Conservation (phyloP, 352 stramenopile genomes). For the Saprolegnia diclina region DNA sequence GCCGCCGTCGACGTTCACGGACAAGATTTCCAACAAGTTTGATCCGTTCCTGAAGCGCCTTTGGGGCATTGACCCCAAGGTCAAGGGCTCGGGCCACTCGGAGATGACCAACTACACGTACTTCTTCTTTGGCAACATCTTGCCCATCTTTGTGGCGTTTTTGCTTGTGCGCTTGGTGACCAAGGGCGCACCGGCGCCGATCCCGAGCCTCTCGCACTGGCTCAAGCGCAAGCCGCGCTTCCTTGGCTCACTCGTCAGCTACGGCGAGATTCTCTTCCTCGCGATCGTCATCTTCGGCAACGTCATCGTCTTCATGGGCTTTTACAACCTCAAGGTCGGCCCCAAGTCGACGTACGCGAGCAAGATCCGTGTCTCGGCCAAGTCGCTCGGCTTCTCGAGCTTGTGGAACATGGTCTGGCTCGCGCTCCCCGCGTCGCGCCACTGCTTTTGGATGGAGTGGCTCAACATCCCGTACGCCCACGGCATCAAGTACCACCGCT, state of each 20-base stretch:
- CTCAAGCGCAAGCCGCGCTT: slow-evolving; percentile 40
- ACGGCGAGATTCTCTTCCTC: slow-evolving; percentile 55
- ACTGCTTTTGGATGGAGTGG: slow-evolving; percentile 81
- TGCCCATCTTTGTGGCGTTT: slow-evolving; percentile 37
- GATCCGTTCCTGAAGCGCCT: neutral
- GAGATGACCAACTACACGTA: slow-evolving; percentile 55
- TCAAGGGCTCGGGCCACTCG: slow-evolving; percentile 28
- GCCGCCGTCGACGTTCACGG: neutral
- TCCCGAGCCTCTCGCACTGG: slow-evolving; percentile 28
- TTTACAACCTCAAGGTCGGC: slow-evolving; percentile 18
- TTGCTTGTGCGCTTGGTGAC: slow-evolving; percentile 40
- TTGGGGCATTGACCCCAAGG: neutral
- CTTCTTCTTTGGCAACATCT: slow-evolving; percentile 39
- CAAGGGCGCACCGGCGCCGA: slow-evolving; percentile 6
- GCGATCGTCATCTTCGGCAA: slow-evolving; percentile 42
- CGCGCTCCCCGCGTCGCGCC: slow-evolving; percentile 47
- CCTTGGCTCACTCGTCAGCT: slow-evolving; percentile 34
- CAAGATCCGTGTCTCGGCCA: neutral
- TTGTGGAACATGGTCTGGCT: slow-evolving; percentile 17
- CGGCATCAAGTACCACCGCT: slow-evolving; percentile 83
- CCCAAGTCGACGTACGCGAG: neutral
- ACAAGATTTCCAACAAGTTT: neutral
- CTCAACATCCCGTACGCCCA: slow-evolving; percentile 84
- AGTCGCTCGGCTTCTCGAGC: slow-evolving; percentile 5
- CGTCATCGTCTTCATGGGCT: slow-evolving; percentile 39